Evolutionary conservation across 352 stramenopile genomes (phyloP).

Genomic region (Phytophthora pistaciae): DNA sequence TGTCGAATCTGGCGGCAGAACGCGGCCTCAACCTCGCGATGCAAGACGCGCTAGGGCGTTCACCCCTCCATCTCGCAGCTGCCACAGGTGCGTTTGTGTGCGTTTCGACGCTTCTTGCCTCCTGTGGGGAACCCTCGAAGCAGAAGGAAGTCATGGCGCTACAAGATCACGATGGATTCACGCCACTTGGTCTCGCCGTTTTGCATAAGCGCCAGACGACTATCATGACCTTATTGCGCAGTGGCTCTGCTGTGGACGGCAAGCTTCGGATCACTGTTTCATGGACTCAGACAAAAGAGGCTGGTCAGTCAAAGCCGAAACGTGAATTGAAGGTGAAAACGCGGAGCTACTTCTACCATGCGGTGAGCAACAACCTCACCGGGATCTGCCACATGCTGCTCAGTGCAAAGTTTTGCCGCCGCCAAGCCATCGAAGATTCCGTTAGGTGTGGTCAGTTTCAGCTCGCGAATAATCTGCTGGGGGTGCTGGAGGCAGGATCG

Average conservation of each 20-base stretch:
- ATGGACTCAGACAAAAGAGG: slow-evolving; percentile 9
- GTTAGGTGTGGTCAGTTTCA: slow-evolving; percentile 78
- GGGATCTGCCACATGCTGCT: slow-evolving; percentile 85
- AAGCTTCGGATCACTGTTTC: slow-evolving; percentile 43
- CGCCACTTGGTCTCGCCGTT: slow-evolving; percentile 63
- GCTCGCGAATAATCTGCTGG: slow-evolving; percentile 74
- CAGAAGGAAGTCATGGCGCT: slow-evolving; percentile 47
- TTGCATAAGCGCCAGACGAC: slow-evolving; percentile 71
- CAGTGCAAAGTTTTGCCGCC: slow-evolving; percentile 73
- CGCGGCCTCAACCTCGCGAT: slow-evolving; percentile 45
- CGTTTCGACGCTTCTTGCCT: slow-evolving; percentile 65
- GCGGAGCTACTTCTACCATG: slow-evolving; percentile 81
- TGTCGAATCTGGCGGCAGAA: slow-evolving; percentile 72
- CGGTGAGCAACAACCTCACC: slow-evolving; percentile 71
- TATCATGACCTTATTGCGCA: slow-evolving; percentile 82
- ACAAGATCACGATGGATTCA: slow-evolving; percentile 57
- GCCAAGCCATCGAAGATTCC: slow-evolving; percentile 80
- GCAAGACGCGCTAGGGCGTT: slow-evolving; percentile 63
- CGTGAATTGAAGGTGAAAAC: slow-evolving; percentile 31
- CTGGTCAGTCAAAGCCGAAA: slow-evolving; percentile 5
- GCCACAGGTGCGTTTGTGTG: slow-evolving; percentile 82
- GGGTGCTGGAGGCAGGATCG: slow-evolving; percentile 54
- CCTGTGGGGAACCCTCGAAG: slow-evolving; percentile 21
- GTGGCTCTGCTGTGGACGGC: slow-evolving; percentile 61
- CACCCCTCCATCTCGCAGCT: slow-evolving; percentile 71